phyloP scores from a whole-genome alignment of 2,329 filamentous ascomycete species.

The Niveomyces coronatus region DNA sequence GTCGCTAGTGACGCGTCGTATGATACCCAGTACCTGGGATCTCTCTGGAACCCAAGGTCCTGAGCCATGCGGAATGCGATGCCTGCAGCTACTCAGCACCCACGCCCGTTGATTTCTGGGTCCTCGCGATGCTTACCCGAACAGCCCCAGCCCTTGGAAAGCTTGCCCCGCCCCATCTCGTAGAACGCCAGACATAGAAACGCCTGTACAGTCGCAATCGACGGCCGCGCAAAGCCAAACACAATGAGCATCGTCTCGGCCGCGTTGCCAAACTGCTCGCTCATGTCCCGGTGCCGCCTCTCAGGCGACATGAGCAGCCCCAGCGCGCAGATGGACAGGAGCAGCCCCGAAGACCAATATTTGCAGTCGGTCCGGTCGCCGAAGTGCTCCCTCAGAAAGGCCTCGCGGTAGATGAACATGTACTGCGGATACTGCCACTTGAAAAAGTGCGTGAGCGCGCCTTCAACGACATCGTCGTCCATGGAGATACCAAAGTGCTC shows the following conservation, averaged over 20 bases:
- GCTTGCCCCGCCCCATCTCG: constrained; percentile 18
- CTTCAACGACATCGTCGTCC: constrained; percentile 12
- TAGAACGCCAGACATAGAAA: constrained; percentile 20
- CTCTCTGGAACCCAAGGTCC: constrained; percentile 19
- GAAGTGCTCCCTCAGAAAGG: constrained; percentile 19
- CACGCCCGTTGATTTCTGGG: neutral
- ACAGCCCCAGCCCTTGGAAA: constrained; percentile 19
- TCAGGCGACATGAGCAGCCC: constrained; percentile 14
- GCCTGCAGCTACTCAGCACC: constrained; percentile 9
- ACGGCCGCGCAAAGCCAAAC: constrained; percentile 14
- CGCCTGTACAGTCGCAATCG: constrained; percentile 16
- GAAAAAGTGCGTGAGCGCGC: constrained; percentile 17
- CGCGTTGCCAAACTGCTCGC: constrained; percentile 14
- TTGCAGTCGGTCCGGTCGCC: constrained; percentile 12
- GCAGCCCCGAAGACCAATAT: constrained; percentile 18
- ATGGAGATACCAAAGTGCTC: neutral
- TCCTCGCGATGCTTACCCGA: too few species aligned
- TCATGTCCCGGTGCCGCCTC: too few species aligned
- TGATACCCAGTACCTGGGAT: constrained; percentile 15
- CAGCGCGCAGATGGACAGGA: constrained; percentile 17
- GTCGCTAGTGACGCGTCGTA: constrained; percentile 14
- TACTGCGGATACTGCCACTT: constrained; percentile 22
- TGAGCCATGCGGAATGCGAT: constrained; percentile 22
- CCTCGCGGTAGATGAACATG: constrained; percentile 22
- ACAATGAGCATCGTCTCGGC: constrained; percentile 19